phyloP scores from a whole-genome alignment of 257 asterid genomes.

The Solanum stenotomum region DNA sequence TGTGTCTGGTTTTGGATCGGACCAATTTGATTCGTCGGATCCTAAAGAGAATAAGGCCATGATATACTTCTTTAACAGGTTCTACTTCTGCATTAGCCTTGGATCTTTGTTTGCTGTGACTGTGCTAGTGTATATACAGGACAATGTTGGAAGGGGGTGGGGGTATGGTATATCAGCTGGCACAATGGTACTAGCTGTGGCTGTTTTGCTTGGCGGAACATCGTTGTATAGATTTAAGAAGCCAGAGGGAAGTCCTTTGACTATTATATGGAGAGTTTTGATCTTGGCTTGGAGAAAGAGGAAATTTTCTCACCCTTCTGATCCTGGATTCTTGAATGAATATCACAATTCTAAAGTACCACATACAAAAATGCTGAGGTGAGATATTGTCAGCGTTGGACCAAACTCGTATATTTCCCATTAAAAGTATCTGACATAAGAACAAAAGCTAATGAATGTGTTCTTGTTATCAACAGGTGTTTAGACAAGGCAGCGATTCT shows the following conservation, averaged over 20 bases:
- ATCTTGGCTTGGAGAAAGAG: slow-evolving; percentile 5
- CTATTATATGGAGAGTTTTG: slow-evolving; percentile 1
- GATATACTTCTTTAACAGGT: slow-evolving; percentile 9
- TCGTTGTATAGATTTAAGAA: slow-evolving; percentile 1
- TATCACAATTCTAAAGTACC: slow-evolving; percentile 39
- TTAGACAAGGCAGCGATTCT: slow-evolving; percentile 70
- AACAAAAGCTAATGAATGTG: background rate
- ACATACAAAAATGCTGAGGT: slow-evolving; percentile 48
- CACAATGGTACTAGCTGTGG: background rate
- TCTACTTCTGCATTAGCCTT: slow-evolving; percentile 2
- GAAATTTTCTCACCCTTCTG: slow-evolving; percentile 22
- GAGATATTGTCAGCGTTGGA: background rate
- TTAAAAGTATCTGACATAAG: background rate
- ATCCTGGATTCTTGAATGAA: slow-evolving; percentile 40
- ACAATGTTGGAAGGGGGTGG: slow-evolving; percentile 12
- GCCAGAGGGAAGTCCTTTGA: slow-evolving; percentile 12
- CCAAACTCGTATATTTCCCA: background rate
- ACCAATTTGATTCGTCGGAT: slow-evolving; percentile 4
- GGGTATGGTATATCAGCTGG: slow-evolving; percentile 10
- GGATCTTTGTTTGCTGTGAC: slow-evolving; percentile 10
- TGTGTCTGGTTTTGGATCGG: slow-evolving; percentile 3
- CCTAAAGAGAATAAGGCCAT: slow-evolving; percentile 4
- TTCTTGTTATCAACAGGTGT: slow-evolving; percentile 29
- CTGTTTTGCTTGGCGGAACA: slow-evolving; percentile 2
- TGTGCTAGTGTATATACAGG: slow-evolving; percentile 8